Evolutionary conservation across 2,329 filamentous ascomycete species (phyloP).

Genomic region (Neofusicoccum cordaticola): DNA sequence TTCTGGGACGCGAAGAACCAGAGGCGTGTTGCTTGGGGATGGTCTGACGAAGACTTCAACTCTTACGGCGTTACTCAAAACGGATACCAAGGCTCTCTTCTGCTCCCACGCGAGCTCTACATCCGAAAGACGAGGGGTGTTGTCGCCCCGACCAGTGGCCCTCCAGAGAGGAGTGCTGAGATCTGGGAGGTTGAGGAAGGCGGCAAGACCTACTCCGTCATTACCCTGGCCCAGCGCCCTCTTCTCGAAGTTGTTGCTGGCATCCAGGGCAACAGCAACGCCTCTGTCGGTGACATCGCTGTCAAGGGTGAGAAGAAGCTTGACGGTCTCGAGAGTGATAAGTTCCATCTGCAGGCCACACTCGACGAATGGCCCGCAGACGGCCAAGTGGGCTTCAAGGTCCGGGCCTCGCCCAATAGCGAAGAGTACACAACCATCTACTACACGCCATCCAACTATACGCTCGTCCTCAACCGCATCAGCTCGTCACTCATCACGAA

Average conservation of each 20-base stretch:
- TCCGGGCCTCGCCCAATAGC: slow-evolving; percentile 43
- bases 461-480: slow-evolving; percentile 45
- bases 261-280: slow-evolving; percentile 29
- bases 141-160: slow-evolving; percentile 32
- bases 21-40: slow-evolving; percentile 48
- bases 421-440: slow-evolving; percentile 46
- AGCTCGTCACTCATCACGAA: slow-evolving; percentile 42
- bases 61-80: slow-evolving; percentile 41
- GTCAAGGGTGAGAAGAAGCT: slow-evolving; percentile 26
- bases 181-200: neutral
- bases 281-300: slow-evolving; percentile 22
- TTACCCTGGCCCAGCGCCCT: slow-evolving; percentile 44
- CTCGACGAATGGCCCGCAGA: slow-evolving; percentile 32
- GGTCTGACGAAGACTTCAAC: slow-evolving; percentile 45
- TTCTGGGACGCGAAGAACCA: slow-evolving; percentile 51
- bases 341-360: slow-evolving; percentile 43
- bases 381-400: slow-evolving; percentile 41
- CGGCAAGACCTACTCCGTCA: slow-evolving; percentile 37
- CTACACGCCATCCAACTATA: slow-evolving; percentile 46
- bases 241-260: slow-evolving; percentile 44
- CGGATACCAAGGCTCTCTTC: slow-evolving; percentile 45
- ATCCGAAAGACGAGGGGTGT: slow-evolving; percentile 43
- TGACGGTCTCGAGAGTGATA: slow-evolving; percentile 30
- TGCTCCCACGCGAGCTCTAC: slow-evolving; percentile 47
- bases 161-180: slow-evolving; percentile 35